Evolutionary conservation across 305 asterid genomes (phyloP).

Genomic region (Caryopteris hybrid): DNA sequence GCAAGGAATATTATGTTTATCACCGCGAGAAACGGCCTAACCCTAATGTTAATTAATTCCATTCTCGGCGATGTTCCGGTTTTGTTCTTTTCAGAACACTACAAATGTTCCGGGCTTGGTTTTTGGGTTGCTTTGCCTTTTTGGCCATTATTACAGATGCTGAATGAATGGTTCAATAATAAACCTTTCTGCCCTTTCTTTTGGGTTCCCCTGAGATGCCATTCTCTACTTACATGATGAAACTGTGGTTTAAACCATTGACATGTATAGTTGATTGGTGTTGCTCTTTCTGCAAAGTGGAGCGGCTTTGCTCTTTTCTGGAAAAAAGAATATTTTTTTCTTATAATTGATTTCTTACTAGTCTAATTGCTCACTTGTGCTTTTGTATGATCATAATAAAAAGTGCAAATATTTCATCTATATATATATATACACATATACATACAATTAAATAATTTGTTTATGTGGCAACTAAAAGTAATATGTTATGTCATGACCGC

Average conservation of each 20-base stretch:
- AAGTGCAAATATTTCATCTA: too few species aligned
- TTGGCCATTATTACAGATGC: conserved; percentile 20
- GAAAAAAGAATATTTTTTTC: background rate
- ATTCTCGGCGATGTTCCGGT: background rate
- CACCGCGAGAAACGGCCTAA: conserved; percentile 69
- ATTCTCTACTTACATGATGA: too few species aligned
- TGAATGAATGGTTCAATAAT: conserved; percentile 23
- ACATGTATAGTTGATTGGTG: conserved; percentile 18
- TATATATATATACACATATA: too few species aligned
- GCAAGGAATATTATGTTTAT: conserved; percentile 86
- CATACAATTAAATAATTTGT: too few species aligned
- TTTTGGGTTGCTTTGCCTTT: conserved; percentile 18
- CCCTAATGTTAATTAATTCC: conserved; percentile 42
- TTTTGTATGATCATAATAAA: background rate
- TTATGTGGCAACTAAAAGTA: too few species aligned
- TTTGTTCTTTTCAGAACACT: conserved; percentile 8
- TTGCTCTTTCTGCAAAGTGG: conserved; percentile 12
- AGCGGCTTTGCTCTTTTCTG: background rate
- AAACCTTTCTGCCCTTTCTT: conserved; percentile 14
- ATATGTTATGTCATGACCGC: too few species aligned
- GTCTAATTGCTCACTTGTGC: background rate
- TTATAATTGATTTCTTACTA: background rate
- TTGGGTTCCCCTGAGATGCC: conserved; percentile 8
- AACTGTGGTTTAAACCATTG: conserved; percentile 14
- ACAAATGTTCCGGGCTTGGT: conserved; percentile 21